A percentile compares a stretch with the other conserved stretches of the same genome.
Conservation (phyloP, 495 filamentous ascomycete genomes). For the Xylaria sp. region DNA sequence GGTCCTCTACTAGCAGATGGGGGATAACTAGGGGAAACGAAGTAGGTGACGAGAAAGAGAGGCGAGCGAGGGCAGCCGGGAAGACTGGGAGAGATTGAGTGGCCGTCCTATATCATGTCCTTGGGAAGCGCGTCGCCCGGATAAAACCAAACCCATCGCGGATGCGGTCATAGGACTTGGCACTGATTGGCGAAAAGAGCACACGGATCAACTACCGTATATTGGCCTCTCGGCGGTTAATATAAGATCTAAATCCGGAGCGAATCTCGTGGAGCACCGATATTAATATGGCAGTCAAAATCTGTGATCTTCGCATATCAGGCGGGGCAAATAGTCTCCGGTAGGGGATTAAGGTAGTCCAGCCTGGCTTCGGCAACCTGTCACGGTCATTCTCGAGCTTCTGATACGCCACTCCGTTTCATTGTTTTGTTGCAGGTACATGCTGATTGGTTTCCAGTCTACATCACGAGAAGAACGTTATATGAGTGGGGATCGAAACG, state of each 20-base stretch:
- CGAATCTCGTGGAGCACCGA: slow-evolving; percentile 25
- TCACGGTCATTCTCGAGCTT: neutral
- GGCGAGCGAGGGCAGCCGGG: slow-evolving; percentile 8
- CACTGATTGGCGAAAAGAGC: slow-evolving; percentile 23
- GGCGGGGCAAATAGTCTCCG: slow-evolving; percentile 12
- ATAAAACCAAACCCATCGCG: slow-evolving; percentile 30
- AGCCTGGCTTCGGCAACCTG: slow-evolving; percentile 17
- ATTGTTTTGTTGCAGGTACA: neutral
- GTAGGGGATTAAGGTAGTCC: slow-evolving; percentile 1
- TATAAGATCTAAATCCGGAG: slow-evolving; percentile 28
- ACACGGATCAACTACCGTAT: slow-evolving; percentile 26
- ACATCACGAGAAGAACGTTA: neutral
- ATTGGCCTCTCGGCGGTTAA: slow-evolving; percentile 29
- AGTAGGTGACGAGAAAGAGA: slow-evolving; percentile 14
- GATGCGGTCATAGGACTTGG: slow-evolving; percentile 26
- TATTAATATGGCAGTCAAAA: slow-evolving; percentile 24
- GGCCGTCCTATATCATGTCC: slow-evolving; percentile 26
- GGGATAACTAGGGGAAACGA: neutral
- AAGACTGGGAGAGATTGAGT: neutral
- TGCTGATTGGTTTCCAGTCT: slow-evolving; percentile 22
- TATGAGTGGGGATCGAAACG: neutral
- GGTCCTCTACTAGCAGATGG: neutral
- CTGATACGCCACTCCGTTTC: slow-evolving; percentile 14
- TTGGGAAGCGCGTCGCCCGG: slow-evolving; percentile 22
- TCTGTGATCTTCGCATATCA: slow-evolving; percentile 18